Conservation (phyloP, 2,329 filamentous ascomycete species). For the Ascochyta lentis region DNA sequence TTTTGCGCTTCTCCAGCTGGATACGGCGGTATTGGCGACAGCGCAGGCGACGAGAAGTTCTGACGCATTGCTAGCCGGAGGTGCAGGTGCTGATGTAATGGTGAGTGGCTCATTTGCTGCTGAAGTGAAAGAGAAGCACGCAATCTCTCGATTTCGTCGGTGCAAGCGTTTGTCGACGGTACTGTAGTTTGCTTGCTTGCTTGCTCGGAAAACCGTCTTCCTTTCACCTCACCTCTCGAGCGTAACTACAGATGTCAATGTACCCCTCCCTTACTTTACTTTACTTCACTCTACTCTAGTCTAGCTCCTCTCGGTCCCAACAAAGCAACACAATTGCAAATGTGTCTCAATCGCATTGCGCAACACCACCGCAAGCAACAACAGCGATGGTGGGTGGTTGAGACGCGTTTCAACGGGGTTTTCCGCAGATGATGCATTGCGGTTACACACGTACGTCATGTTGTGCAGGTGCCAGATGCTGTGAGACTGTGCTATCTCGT, state of each 20-base stretch:
- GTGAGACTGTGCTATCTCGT: constrained; percentile 13
- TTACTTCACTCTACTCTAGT: too few species aligned
- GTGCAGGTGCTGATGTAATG: constrained; percentile 12
- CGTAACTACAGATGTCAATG: too few species aligned
- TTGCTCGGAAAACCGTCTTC: too few species aligned
- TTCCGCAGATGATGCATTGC: neutral
- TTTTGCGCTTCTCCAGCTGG: neutral
- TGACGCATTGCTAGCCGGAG: constrained; percentile 12
- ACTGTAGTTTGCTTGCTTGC: too few species aligned
- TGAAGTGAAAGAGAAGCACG: neutral
- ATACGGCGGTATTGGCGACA: constrained; percentile 5
- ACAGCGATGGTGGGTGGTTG: neutral
- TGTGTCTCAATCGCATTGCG: constrained; percentile 5
- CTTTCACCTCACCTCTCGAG: too few species aligned
- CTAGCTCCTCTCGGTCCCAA: too few species aligned
- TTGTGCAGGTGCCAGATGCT: constrained; percentile 7
- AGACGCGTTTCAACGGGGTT: constrained; percentile 10
- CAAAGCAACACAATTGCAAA: too few species aligned
- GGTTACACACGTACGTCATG: constrained; percentile 13
- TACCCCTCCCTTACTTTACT: too few species aligned
- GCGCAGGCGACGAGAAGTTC: constrained; percentile 6
- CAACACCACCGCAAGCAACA: neutral
- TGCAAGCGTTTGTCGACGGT: too few species aligned
- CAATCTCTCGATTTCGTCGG: too few species aligned
- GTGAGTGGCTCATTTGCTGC: constrained; percentile 16